phyloP scores from a whole-genome alignment of 2,329 filamentous ascomycete genomes.

The Huntiella omanensis region DNA sequence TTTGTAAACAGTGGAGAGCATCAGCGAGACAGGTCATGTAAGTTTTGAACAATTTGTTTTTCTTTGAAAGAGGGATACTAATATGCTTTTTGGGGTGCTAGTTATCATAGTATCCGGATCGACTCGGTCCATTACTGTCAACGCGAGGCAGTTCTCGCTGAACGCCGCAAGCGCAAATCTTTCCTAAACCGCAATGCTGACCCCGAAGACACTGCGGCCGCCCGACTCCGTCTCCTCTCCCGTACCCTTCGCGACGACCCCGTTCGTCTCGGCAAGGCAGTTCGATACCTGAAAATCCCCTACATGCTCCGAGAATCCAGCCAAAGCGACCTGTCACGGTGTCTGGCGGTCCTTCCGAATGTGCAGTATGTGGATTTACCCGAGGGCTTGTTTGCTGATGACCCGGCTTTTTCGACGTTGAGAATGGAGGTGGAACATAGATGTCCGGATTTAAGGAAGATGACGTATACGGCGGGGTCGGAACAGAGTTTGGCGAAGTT shows the following conservation, averaged over 20 bases:
- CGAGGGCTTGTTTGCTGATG: constrained; percentile 70
- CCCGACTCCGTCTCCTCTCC: constrained; percentile 59
- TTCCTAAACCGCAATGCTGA: constrained; percentile 61
- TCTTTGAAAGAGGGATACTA: not conserved
- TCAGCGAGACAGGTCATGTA: constrained; percentile 38
- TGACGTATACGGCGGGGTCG: constrained; percentile 63
- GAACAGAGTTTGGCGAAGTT: constrained; percentile 61
- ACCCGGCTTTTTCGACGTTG: constrained; percentile 53
- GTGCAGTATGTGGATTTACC: constrained; percentile 81
- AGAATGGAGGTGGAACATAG: constrained; percentile 69
- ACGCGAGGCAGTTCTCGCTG: constrained; percentile 62
- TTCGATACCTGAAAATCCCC: constrained; percentile 69
- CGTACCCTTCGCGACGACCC: constrained; percentile 65
- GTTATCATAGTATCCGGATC: constrained; percentile 78
- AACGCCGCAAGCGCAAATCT: constrained; percentile 56
- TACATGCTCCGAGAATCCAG: constrained; percentile 88
- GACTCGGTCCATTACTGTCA: constrained; percentile 90
- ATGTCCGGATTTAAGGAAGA: constrained; percentile 71
- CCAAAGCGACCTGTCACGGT: constrained; percentile 67
- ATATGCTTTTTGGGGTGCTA: constrained; percentile 19
- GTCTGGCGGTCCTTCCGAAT: constrained; percentile 68
- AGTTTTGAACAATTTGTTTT: constrained; percentile 19
- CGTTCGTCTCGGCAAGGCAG: constrained; percentile 45
- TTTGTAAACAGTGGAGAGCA: constrained; percentile 53
- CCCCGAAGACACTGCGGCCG: constrained; percentile 59